phyloP scores from a whole-genome alignment of 192 early-diverging fungal genomes.

The Podochytrium sp. region DNA sequence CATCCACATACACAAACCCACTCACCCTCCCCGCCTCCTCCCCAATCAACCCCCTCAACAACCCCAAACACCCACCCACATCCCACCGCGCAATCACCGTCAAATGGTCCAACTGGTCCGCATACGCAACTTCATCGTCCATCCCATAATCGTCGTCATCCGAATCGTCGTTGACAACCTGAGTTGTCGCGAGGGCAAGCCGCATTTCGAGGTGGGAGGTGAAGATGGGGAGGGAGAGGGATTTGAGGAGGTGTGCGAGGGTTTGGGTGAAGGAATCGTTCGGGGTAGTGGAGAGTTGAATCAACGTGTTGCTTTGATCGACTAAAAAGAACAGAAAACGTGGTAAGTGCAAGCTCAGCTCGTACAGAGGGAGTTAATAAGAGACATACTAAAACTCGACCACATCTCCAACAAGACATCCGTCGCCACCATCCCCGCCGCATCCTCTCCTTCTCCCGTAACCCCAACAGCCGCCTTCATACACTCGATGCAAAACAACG shows the following conservation, averaged over 20 bases:
- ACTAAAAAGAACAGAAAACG: background rate
- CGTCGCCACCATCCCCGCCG: slow-evolving; percentile 19
- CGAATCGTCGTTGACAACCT: slow-evolving; percentile 55
- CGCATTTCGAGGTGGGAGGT: slow-evolving; percentile 66
- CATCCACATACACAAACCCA: slow-evolving; percentile 50
- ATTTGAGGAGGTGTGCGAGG: slow-evolving; percentile 30
- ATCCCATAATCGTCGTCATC: slow-evolving; percentile 35
- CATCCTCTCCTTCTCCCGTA: slow-evolving; percentile 8
- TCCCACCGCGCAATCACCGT: slow-evolving; percentile 65
- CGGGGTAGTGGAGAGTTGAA: background rate
- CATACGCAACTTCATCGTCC: slow-evolving; percentile 61
- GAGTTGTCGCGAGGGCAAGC: slow-evolving; percentile 58
- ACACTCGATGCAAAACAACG: slow-evolving; percentile 14
- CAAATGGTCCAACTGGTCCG: slow-evolving; percentile 72
- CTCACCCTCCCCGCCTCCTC: slow-evolving; percentile 56
- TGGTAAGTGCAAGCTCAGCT: background rate
- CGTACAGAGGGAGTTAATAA: background rate
- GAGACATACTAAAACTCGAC: slow-evolving; percentile 12
- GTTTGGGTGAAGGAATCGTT: background rate
- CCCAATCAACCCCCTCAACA: slow-evolving; percentile 53
- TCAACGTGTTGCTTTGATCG: slow-evolving; percentile 4
- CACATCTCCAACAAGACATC: slow-evolving; percentile 27
- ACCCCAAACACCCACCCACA: slow-evolving; percentile 50
- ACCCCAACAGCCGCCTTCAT: slow-evolving; percentile 1
- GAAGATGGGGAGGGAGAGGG: slow-evolving; percentile 44